These are phyloP conservation scores for Caryopteris hybrid DNA, from an alignment of 305 asterid genomes.

Conservation along the genomic window DNA sequence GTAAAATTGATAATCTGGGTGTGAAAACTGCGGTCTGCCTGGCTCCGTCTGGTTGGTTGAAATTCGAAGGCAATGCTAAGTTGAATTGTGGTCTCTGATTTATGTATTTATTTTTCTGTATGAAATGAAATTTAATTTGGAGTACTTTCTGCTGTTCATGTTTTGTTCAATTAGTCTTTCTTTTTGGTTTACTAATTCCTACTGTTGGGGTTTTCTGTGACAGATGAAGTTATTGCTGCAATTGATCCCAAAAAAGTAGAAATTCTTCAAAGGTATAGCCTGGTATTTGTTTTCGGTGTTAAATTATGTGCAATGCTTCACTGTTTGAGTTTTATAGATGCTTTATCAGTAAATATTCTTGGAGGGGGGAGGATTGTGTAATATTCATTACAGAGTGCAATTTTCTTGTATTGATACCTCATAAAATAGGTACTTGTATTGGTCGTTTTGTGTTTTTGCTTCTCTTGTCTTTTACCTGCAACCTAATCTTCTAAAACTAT, in stretches of 20 bases:
- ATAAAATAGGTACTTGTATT: not conserved
- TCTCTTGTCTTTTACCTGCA: not conserved
- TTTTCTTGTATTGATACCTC: not conserved
- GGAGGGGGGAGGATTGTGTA: not conserved
- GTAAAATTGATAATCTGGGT: not conserved
- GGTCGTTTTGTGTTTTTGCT: not conserved
- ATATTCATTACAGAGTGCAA: not conserved
- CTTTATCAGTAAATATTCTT: not conserved
- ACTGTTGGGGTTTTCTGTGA: constrained; percentile 13
- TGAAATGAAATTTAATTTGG: not conserved
- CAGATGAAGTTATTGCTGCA: constrained; percentile 86
- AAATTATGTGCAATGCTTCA: not conserved
- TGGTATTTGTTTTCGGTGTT: constrained; percentile 9
- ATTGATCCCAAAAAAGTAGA: constrained; percentile 91
- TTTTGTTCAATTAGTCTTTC: constrained; percentile 19
- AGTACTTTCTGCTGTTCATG: not conserved
- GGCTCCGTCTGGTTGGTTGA: not conserved
- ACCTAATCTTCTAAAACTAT: not conserved
- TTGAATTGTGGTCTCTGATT: too few species aligned
- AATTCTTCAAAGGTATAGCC: constrained; percentile 77
- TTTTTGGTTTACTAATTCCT: constrained; percentile 17
- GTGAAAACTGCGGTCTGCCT: not conserved
- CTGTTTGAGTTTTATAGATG: not conserved
- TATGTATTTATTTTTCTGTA: not conserved
- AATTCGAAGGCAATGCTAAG: not conserved